These are phyloP conservation scores for Canna indica DNA, from an alignment of 176 grass and related monocot genomes.

Conservation along the genomic window DNA sequence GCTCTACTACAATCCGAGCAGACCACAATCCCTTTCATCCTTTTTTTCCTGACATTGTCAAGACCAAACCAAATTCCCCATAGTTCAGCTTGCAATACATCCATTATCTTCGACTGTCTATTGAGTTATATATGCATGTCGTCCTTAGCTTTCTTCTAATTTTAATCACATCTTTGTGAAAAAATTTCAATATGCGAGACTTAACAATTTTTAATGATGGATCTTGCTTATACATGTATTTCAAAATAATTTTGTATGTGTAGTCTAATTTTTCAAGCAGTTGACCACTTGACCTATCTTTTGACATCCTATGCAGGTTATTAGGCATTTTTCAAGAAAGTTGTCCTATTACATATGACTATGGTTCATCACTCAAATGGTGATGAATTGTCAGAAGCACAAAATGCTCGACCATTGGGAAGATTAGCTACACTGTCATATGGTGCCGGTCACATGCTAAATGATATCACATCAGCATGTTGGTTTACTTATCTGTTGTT, in stretches of 20 bases:
- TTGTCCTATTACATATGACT: constrained; percentile 16
- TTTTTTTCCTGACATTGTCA: too few relatives aligned
- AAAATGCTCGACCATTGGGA: constrained; percentile 40
- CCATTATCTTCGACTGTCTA: too few relatives aligned
- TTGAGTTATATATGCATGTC: too few relatives aligned
- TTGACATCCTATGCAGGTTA: neutral
- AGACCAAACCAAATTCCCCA: too few relatives aligned
- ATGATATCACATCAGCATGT: constrained; percentile 93
- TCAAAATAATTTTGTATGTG: neutral
- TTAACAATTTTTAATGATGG: neutral
- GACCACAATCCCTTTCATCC: too few relatives aligned
- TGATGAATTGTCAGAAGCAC: constrained; percentile 29
- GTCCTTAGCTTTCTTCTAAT: too few relatives aligned
- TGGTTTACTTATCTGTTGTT: constrained; percentile 94
- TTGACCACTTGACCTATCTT: neutral
- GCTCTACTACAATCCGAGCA: too few relatives aligned
- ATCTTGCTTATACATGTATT: neutral
- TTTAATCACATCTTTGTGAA: too few relatives aligned
- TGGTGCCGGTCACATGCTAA: constrained; percentile 94
- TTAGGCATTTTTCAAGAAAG: neutral
- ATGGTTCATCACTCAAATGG: constrained; percentile 53
- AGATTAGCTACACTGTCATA: constrained; percentile 71
- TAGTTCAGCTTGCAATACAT: too few relatives aligned
- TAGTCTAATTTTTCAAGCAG: neutral
- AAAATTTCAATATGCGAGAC: too few relatives aligned